phyloP scores from a whole-genome alignment of 2,329 filamentous ascomycete species.

The Peltaster fructicola region DNA sequence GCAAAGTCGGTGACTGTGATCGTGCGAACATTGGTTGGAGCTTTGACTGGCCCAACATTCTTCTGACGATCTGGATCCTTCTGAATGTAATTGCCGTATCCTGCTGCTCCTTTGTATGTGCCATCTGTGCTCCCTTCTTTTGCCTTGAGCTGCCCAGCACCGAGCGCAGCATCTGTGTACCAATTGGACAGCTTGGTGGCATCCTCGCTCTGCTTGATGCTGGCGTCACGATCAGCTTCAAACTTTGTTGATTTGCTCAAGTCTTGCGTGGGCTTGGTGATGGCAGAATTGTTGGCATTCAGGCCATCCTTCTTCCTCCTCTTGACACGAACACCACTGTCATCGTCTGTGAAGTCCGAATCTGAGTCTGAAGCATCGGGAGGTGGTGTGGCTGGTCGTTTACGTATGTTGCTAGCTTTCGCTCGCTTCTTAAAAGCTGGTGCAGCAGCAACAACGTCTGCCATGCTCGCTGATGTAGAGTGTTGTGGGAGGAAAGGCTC shows the following conservation, averaged over 20 bases:
- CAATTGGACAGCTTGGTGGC: slow-evolving; percentile 80
- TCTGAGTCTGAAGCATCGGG: slow-evolving; percentile 40
- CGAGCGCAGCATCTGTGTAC: slow-evolving; percentile 53
- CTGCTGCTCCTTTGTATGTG: slow-evolving; percentile 60
- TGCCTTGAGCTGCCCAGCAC: slow-evolving; percentile 28
- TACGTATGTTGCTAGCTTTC: slow-evolving; percentile 63
- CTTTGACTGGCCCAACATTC: slow-evolving; percentile 72
- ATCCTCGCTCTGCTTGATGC: slow-evolving; percentile 56
- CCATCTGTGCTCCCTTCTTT: slow-evolving; percentile 37
- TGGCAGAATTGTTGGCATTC: slow-evolving; percentile 47
- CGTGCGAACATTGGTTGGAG: slow-evolving; percentile 73
- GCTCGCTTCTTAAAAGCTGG: slow-evolving; percentile 75
- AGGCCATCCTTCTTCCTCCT: slow-evolving; percentile 52
- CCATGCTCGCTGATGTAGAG: slow-evolving; percentile 9
- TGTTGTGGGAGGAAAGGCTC: too few relatives aligned
- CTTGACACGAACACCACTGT: slow-evolving; percentile 61
- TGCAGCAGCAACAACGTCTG: slow-evolving; percentile 16
- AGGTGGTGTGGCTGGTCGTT: slow-evolving; percentile 63
- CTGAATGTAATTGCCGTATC: slow-evolving; percentile 56
- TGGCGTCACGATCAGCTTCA: slow-evolving; percentile 41
- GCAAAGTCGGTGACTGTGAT: slow-evolving; percentile 82
- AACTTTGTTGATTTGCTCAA: slow-evolving; percentile 25
- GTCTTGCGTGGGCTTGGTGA: slow-evolving; percentile 16
- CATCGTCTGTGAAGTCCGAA: slow-evolving; percentile 50
- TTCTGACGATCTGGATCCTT: slow-evolving; percentile 54